Evolutionary conservation across 2,329 filamentous ascomycete species (phyloP), one percentile per base, ranked within the genome.

Genomic region (Fusarium bactridioides): DNA sequence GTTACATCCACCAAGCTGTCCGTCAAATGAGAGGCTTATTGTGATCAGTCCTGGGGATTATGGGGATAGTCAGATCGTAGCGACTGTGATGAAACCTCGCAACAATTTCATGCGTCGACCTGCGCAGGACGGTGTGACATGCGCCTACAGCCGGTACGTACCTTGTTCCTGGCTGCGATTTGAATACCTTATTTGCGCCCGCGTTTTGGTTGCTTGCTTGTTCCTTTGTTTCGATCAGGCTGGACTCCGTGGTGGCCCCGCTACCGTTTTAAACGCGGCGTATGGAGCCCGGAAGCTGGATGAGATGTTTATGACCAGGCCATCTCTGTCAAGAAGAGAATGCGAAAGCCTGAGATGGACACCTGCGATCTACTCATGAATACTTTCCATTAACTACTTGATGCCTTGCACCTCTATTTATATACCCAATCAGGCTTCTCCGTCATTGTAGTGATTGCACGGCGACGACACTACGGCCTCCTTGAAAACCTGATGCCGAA

Each of bases 401-500:
- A 58, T 18, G 25, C 33, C 21, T 25, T 31, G 13, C n/a, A 29
- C 29, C 16, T 13, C 33, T 48, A 45, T 65, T 59, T 65, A 40
- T 65, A 59, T 33, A 27, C 7, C n/a, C 15, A 63, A 33, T 29
- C 19, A 23, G 45, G 15, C 35, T 47, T 40, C 35, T 60, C 43
- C 29, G 41, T 44, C 31, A 21, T 41, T 40, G 38, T 18, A 43
- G 47, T 44, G 27, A 23, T 44, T 43, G 47, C 51, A 48, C 53
- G 51, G 55, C 13, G 38, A 61, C 44, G 63, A 60, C 55, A 43
- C 53, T 60, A 40, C 53, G 47, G 69, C 54, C 53, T 56, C 51
- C 55, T 50, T 69, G 48, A 69, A 51, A 59, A n/a, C 48, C 69
- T 69, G 69, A 47, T 41, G 31, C 69, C 69, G 70, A 73, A 73